These are phyloP conservation scores for Schizosaccharomyces versatilis DNA, from an alignment of 1,139 yeast species.

Conservation along the genomic window DNA sequence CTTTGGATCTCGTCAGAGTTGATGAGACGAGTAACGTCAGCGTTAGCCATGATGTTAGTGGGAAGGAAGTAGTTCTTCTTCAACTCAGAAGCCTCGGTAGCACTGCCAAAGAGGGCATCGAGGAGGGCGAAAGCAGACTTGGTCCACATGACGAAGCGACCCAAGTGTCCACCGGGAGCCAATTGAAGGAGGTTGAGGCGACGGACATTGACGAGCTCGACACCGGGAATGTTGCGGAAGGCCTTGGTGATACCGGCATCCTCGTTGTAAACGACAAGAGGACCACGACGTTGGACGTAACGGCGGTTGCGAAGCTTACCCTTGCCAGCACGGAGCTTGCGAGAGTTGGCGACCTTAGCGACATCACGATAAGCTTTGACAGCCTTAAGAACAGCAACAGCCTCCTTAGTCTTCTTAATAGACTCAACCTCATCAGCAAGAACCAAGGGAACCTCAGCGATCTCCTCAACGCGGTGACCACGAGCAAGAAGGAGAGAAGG, in stretches of 20 bases:
- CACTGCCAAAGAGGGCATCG: slow-evolving; percentile 95
- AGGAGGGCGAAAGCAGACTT: slow-evolving; percentile 92
- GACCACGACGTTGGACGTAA: slow-evolving; percentile 99
- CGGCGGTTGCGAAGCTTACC: slow-evolving; percentile 99
- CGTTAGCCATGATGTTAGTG: slow-evolving; percentile 76
- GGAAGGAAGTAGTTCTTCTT: slow-evolving; percentile 88
- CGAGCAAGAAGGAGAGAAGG: slow-evolving; percentile 97
- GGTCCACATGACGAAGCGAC: slow-evolving; percentile 99
- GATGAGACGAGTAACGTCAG: slow-evolving; percentile 92
- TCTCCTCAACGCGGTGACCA: slow-evolving; percentile 99
- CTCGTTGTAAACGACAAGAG: slow-evolving; percentile 83
- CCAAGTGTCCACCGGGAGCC: slow-evolving; percentile 99
- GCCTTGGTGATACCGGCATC: slow-evolving; percentile 97
- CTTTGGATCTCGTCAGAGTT: slow-evolving; percentile 98
- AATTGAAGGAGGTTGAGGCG: slow-evolving; percentile 91
- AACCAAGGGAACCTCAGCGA: slow-evolving; percentile 96
- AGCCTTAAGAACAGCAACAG: slow-evolving; percentile 94
- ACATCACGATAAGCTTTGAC: slow-evolving; percentile 98
- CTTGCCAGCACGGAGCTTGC: slow-evolving; percentile 98
- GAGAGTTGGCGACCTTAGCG: slow-evolving; percentile 92
- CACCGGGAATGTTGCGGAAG: slow-evolving; percentile 99
- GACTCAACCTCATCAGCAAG: slow-evolving; percentile 85
- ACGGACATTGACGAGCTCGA: slow-evolving; percentile 83
- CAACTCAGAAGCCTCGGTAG: slow-evolving; percentile 48
- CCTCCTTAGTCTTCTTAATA: slow-evolving; percentile 91